These are phyloP conservation scores for Nothopassalora personata DNA, from an alignment of 2,329 filamentous ascomycete genomes.

Conservation along the genomic window DNA sequence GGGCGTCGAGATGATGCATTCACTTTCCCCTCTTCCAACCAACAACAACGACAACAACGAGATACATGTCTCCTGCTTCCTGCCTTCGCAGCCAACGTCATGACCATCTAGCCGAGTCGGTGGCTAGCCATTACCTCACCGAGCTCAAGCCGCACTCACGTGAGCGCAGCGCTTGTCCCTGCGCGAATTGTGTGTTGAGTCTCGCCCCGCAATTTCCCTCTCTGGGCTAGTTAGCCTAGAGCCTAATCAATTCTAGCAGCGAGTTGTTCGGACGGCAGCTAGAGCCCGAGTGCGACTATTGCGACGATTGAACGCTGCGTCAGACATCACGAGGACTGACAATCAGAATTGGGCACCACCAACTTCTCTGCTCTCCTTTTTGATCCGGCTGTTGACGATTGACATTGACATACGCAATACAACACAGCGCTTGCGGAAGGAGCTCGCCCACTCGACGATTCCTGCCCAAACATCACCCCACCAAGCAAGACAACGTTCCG, in stretches of 20 bases:
- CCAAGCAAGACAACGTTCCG: not conserved
- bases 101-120: no score
- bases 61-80: not conserved
- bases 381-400: not conserved
- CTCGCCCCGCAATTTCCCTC: no score
- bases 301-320: not conserved
- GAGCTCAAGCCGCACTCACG: no score
- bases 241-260: no score
- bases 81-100: not conserved
- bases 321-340: not conserved
- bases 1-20: not conserved
- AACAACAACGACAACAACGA: not conserved
- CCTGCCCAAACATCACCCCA: not conserved
- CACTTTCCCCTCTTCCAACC: not conserved
- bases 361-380: not conserved
- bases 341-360: not conserved
- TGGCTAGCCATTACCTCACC: no score
- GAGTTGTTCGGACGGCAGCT: not conserved
- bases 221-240: no score
- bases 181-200: no score
- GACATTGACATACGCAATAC: not conserved
- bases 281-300: not conserved
- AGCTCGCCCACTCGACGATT: not conserved
- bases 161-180: no score
- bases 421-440: not conserved